Evolutionary conservation across 192 early-diverging fungal genomes (phyloP), one percentile per base, ranked within the genome.

Genomic region (Coemansia sp.): DNA sequence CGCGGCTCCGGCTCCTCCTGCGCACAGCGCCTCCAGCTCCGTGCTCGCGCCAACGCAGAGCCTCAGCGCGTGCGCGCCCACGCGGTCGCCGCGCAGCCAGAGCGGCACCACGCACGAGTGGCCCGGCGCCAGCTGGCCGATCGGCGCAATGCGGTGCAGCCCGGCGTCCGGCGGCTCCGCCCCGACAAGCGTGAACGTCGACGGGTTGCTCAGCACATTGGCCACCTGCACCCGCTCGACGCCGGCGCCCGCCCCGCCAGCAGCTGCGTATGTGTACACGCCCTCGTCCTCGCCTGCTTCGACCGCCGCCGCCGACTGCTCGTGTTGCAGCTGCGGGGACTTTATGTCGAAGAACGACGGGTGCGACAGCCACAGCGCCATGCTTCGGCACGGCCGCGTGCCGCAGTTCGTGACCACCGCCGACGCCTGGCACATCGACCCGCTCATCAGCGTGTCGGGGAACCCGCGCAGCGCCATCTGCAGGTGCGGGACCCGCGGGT

Each of bases 51-150:
- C 83, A 43, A 81, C 12, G 16, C 44, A 57, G 39, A 85, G 5
- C 11, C 58, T 75, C 0, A 85, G 72, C 37, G 78, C 85, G 61
- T 95, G 92, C 44, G 91, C 90, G 56, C 97, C 97, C 51, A 95
- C 93, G 43, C 89, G 89, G 67, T 96, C 95, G 5, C 92, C 94
- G 11, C 96, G 91, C 10, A 97, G 77, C 94, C 94, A 99, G 48
- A 95, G 65, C 0, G 95, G 94, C 10, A 99, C 84, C 0, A 83
- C 62, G 10, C 91, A 88, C 0, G 91, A 89, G 44, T 85, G 81
- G 4, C 91, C 92, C 1, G 94, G 85, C 1, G 67, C 87, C 16
- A 97, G 80, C 11, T 84, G 61, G 1, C 44, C 57, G 2, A 73
- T 67, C 0, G 72, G 74, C 32, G 72, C 50, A 17, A 74, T 59